phyloP scores from a whole-genome alignment of 2,329 filamentous ascomycete species.

The Penicillium sp. region DNA sequence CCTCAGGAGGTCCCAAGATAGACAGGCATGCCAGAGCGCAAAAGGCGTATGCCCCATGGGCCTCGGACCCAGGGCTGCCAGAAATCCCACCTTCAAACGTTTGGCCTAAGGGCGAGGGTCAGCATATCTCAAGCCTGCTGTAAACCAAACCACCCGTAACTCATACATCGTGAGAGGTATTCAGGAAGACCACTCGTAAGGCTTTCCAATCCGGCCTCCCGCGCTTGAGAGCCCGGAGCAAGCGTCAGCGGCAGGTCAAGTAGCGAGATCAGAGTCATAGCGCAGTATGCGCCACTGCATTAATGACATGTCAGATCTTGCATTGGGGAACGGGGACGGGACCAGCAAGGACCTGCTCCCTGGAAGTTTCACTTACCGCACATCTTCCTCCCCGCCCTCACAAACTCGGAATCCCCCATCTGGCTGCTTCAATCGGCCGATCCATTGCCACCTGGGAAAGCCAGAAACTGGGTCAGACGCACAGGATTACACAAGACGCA shows the following conservation, averaged over 20 bases:
- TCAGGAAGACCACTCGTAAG: conserved; percentile 73
- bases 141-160: neutral
- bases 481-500: conserved; percentile 3
- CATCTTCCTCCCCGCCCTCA: conserved; percentile 84
- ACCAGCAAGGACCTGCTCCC: neutral
- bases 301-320: conserved; percentile 18
- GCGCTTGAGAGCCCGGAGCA: conserved; percentile 68
- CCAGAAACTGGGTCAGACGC: conserved; percentile 24
- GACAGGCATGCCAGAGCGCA: conserved; percentile 87
- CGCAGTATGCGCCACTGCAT: conserved; percentile 82
- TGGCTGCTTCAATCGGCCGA: conserved; percentile 79
- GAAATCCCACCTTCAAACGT: conserved; percentile 94
- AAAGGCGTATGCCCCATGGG: conserved; percentile 95
- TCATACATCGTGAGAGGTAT: conserved; percentile 77
- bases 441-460: conserved; percentile 70
- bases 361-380: conserved; percentile 59
- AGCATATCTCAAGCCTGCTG: conserved; percentile 9
- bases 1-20: conserved; percentile 76
- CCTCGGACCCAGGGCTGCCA: conserved; percentile 79
- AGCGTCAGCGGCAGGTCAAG: conserved; percentile 80
- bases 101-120: conserved; percentile 61
- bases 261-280: conserved; percentile 77
- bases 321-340: conserved; percentile 12
- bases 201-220: conserved; percentile 60
- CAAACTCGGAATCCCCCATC: conserved; percentile 90